Evolutionary conservation across 768 basidiomycete genomes (phyloP).

Genomic region (Trametes cinnabarina): DNA sequence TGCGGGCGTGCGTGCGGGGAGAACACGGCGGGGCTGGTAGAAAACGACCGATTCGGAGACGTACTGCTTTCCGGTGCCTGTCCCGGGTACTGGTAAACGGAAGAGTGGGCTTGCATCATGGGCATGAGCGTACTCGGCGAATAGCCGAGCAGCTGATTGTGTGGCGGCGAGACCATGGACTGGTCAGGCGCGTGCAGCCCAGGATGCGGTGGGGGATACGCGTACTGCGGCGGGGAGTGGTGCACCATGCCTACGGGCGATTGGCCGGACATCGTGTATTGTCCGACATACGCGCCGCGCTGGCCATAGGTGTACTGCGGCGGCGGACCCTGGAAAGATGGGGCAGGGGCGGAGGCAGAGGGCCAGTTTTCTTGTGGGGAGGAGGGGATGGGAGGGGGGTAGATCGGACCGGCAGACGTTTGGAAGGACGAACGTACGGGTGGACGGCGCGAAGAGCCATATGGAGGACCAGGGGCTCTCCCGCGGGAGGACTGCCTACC

Average conservation of each 20-base stretch:
- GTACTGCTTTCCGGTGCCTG: slow-evolving; percentile 35
- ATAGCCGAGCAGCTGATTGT: slow-evolving; percentile 32
- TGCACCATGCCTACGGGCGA: slow-evolving; percentile 23
- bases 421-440: slow-evolving; percentile 22
- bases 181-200: slow-evolving; percentile 37
- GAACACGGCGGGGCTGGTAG: slow-evolving; percentile 18
- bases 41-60: slow-evolving; percentile 26
- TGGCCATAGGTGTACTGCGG: slow-evolving; percentile 29
- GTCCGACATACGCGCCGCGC: slow-evolving; percentile 38
- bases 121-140: slow-evolving; percentile 38
- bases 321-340: slow-evolving; percentile 27
- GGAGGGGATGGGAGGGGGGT: slow-evolving; percentile 9
- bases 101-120: slow-evolving; percentile 36
- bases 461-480: slow-evolving; percentile 16
- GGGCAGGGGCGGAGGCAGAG: slow-evolving; percentile 18
- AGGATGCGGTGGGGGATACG: slow-evolving; percentile 37
- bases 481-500: slow-evolving; percentile 21
- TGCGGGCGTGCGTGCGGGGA: slow-evolving; percentile 15
- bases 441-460: slow-evolving; percentile 23
- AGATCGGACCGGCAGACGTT: slow-evolving; percentile 15
- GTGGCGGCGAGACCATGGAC: slow-evolving; percentile 35
- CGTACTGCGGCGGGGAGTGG: slow-evolving; percentile 24
- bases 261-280: slow-evolving; percentile 48
- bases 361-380: slow-evolving; percentile 29
- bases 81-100: slow-evolving; percentile 39